Base-by-base conservation (phyloP, 78 protist genomes). In the Dictyostelium capitatum region DNA sequence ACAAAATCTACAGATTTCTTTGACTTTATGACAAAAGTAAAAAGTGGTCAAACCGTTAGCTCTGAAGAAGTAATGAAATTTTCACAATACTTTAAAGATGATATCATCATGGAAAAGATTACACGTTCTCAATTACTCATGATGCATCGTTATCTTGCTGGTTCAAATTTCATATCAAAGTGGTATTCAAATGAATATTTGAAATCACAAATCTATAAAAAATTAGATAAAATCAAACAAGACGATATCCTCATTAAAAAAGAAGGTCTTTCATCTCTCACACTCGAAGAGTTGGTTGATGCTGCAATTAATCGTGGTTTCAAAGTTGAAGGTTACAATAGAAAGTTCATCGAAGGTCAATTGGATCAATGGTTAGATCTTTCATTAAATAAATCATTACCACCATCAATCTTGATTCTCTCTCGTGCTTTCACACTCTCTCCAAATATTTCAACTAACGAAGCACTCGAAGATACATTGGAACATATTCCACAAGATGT, bases 101-200 rank as follows among this genome's bases (percentile, higher is more conserved):
- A 97, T 17, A 78, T 97, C 80, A 96, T 97, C 25, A 93, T 97
- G 84, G 98, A 97, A 70, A 94, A 90, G 75, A 79, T 97, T 48
- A 43, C 83, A 25, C 79, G 98, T 12, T 91, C 89, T 56, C 97
- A 96, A 67, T 82, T 97, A 15, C 77, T 96, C 12, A 89, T 83
- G 11, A 87, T 97, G 85, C 96, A 97, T 69, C 15, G 80, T 14
- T 80, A 90, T 41, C 56, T 97, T 19, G 89, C 95, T 10, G 80
- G 96, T 32, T 80, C 80, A 41, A 62, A 83, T 17, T 28, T 91
- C 67, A 48, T 85, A 17, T 57, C 92, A 62, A 54, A 56, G 30
- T 85, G 92, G 92, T 85, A 85, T 41, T 74, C 83, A 28, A 85
- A 74, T 4, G 92, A 85, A n/a, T 70, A 85, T 47, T 89, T 95